Evolutionary conservation across 139 green algal genomes (phyloP), one percentile per base, ranked within the genome.

Genomic region (Coelastrella sp.): DNA sequence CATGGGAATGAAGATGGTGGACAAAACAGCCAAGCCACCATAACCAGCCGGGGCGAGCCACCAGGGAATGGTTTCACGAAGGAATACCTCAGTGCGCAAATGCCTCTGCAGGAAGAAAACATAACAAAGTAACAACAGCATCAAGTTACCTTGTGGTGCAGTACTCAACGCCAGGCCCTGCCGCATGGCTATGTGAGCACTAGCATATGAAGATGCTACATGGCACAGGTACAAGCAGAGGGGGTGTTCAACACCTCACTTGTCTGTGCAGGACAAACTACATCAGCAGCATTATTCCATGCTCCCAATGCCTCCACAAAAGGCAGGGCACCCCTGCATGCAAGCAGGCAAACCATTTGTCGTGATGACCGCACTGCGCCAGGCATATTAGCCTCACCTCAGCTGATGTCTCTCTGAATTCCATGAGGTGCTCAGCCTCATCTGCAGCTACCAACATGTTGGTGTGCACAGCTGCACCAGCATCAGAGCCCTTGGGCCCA

Each of bases 41-140:
- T 92, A 92, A 17, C 89, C 89, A 1, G 7, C 22, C 8, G 89
- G 22, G 0, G 56, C 86, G 12, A 93, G 8, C 87, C 88, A 93
- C 82, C 79, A 91, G 59, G 91, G 92, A 66, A 94, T 93, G 59
- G 61, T 60, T 27, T 92, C 91, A 8, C 63, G 25, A 7, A 92
- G 10, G 83, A 95, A 95, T 11, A 95, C 86, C n/a, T 59, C 27
- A 10, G 85, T 88, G 65, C 92, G 92, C 63, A 92, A 80, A 4
- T 57, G 57, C 19, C 66, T 58, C 75, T 90, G 85, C 78, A 25
- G 11, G 78, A 6, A 61, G 83, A 65, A 76, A 22, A 68, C 35
- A n/a, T 12, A 15, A 85, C 17, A 57, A 66, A 27, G 49, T 6
- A 27, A 20, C 15, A 65, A 8, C 49, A 65, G 4, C 12, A 80